Base-by-base conservation (phyloP, 1,284 basidiomycete species). In the Trametes versicolor region DNA sequence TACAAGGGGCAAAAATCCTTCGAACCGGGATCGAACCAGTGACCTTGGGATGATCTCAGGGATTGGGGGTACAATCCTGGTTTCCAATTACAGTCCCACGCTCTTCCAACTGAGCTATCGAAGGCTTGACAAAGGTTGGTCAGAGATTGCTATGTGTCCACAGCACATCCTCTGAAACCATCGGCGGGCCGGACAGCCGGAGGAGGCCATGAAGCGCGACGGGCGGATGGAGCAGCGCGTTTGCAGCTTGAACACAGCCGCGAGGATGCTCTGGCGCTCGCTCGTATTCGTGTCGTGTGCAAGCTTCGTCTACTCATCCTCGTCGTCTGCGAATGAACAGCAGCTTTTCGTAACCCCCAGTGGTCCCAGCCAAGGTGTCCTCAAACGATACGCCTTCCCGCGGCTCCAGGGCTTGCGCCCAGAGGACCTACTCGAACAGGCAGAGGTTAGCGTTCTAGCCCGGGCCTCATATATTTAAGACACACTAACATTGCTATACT, bases 101-200 rank as follows among this genome's bases (percentile, higher is more conserved):
- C 71, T 72, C 71, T 72, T 72, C 71, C 71, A 72, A 68, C 71
- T 72, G 71, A 72, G 71, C 71, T 72, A 72, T 69, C 71, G 70
- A 71, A 67, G 70, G 70, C 41, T 43, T 43, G 41, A n/a, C n/a
- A n/a, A n/a, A n/a, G n/a, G n/a, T n/a, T n/a, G n/a, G n/a, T n/a
- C n/a, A n/a, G n/a, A n/a, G n/a, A n/a, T n/a, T n/a, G n/a, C n/a
- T n/a, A n/a, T n/a, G n/a, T n/a, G n/a, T n/a, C n/a, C n/a, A n/a
- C n/a, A n/a, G n/a, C n/a, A n/a, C n/a, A n/a, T n/a, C n/a, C n/a
- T n/a, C n/a, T n/a, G n/a, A n/a, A n/a, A n/a, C n/a, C n/a, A n/a
- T n/a, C n/a, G n/a, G 29, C 37, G 37, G 37, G 13, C 37, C 37
- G 37, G 10, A 4, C 13, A 6, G 5, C 37, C 37, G 5, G 37